phyloP scores from a whole-genome alignment of 2,329 filamentous ascomycete species.

The Verticillium alfalfae region DNA sequence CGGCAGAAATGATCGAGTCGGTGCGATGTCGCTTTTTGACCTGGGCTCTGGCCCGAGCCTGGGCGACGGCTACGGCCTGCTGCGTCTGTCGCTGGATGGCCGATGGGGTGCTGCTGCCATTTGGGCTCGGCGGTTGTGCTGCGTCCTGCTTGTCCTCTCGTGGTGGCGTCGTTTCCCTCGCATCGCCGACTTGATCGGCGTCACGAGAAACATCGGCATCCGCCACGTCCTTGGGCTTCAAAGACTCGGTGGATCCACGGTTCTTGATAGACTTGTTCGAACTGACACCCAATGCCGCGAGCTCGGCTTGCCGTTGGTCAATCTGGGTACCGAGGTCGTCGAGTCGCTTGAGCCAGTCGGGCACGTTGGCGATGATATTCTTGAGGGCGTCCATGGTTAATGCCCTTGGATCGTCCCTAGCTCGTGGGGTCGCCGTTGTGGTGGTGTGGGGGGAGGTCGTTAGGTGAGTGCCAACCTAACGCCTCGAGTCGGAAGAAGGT shows the following conservation, averaged over 20 bases:
- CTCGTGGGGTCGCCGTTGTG: conserved; percentile 19
- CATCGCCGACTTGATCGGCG: conserved; percentile 5
- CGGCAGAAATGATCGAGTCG: conserved; percentile 45
- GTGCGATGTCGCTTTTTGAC: conserved; percentile 45
- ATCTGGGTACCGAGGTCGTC: conserved; percentile 58
- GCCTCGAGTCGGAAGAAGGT: conserved; percentile 6
- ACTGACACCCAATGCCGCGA: conserved; percentile 40
- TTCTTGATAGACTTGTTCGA: conserved; percentile 39
- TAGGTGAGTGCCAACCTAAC: conserved; percentile 24
- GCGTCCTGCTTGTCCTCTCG: conserved; percentile 4
- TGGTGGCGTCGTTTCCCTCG: background rate
- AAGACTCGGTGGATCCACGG: conserved; percentile 47
- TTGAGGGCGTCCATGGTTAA: conserved; percentile 52
- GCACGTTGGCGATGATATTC: conserved; percentile 49
- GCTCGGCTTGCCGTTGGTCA: conserved; percentile 53
- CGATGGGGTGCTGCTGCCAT: conserved; percentile 24
- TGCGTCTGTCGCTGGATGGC: conserved; percentile 32
- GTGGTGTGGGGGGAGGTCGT: conserved; percentile 14
- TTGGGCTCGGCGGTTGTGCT: conserved; percentile 20
- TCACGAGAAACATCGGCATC: conserved; percentile 7
- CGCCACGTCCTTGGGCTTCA: conserved; percentile 38
- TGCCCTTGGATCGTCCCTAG: conserved; percentile 20
- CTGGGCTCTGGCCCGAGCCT: conserved; percentile 39
- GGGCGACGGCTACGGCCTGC: conserved; percentile 38
- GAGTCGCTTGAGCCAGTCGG: conserved; percentile 54